Base-by-base conservation (phyloP, 768 basidiomycete species). In the Fomitopsis serialis region DNA sequence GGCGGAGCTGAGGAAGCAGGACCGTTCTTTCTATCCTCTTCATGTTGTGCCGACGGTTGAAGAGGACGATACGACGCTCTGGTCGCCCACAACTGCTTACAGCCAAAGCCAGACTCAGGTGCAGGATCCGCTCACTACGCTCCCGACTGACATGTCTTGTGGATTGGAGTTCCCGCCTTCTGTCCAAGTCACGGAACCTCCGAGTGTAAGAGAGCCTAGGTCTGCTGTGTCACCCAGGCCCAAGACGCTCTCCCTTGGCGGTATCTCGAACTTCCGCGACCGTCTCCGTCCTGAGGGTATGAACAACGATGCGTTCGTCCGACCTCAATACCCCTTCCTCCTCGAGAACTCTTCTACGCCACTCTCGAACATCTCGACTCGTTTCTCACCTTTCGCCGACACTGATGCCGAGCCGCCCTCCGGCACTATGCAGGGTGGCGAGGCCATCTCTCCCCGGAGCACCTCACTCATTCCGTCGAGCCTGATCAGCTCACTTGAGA, bases 301-400 rank as follows among this genome's bases (percentile, higher is more conserved):
- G 10, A 56, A 51, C 19, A 44, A 54, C 22, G 62, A 63, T 24
- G 50, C 54, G 24, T 40, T 57, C 13, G 24, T 67, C 19, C 72
- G 71, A 36, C 59, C 71, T 42, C 73, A 69, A 13, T 76, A 75
- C 61, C 52, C 67, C 21, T 63, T 71, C 34, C 74, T 77, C 58
- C 72, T 75, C 49, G 73, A 75, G 29, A 69, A 73, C 45, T 53
- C 70, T n/a, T 54, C 60, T 35, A 66, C 72, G n/a, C 63, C 70
- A 24, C 53, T 70, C 27, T 54, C 60, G 19, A 44, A 52, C 15
- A 61, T 55, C 40, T 54, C 56, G n/a, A 61, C 66, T 10, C 69
- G 68, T 2, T 84, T 85, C 64, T 76, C 78, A 32, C 80, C 83
- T 7, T 86, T 87, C 57, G 66, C 65, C 45, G 82, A 82, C 54